phyloP scores from a whole-genome alignment of 2,329 filamentous ascomycete genomes.

The Hymenoscyphus scutula region DNA sequence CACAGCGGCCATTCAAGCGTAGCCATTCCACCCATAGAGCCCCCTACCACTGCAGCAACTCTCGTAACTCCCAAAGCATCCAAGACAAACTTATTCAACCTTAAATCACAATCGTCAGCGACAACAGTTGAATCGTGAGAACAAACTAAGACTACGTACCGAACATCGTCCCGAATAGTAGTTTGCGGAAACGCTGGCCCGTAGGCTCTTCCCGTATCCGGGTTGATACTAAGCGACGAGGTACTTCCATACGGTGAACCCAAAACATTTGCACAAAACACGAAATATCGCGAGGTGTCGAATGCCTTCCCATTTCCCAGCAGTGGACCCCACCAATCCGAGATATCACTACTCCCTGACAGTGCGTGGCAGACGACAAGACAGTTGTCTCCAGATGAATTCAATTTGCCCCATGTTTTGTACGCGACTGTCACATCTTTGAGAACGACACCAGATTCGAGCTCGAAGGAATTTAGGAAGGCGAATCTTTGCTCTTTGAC shows the following conservation, averaged over 20 bases:
- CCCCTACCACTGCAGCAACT: constrained; percentile 53
- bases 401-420: constrained; percentile 59
- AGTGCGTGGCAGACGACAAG: constrained; percentile 75
- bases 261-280: constrained; percentile 78
- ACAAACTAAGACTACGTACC: constrained; percentile 51
- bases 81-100: constrained; percentile 53
- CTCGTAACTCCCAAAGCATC: constrained; percentile 53
- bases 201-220: constrained; percentile 66
- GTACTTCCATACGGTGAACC: constrained; percentile 79
- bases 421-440: constrained; percentile 69
- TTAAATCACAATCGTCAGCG: constrained; percentile 22
- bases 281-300: constrained; percentile 75
- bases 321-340: constrained; percentile 82
- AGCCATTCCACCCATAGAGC: constrained; percentile 59
- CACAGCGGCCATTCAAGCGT: constrained; percentile 57
- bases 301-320: constrained; percentile 47
- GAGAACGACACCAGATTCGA: constrained; percentile 86
- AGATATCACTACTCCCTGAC: constrained; percentile 76
- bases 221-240: constrained; percentile 77
- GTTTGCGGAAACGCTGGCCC: constrained; percentile 93
- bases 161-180: constrained; percentile 89
- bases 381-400: constrained; percentile 56
- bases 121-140: background rate
- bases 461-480: constrained; percentile 78
- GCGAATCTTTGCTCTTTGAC: constrained; percentile 65